Base-by-base conservation (phyloP, 768 basidiomycete genomes). In the Butyriboletus loyo region DNA sequence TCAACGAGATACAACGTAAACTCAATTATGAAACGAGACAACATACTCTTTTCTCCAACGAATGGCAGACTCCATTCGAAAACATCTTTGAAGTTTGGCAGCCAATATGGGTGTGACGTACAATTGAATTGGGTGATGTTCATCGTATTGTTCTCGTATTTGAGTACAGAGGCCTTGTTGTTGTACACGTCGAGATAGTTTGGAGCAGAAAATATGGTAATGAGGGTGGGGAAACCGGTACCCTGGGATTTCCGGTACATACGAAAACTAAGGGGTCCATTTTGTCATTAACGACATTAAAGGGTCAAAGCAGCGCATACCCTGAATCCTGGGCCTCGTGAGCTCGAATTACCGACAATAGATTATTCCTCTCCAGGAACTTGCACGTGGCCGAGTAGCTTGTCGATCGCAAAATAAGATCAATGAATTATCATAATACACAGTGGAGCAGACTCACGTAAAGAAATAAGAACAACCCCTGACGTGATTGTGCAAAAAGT, bases 21-120 rank as follows among this genome's bases (percentile, higher is more conserved):
- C 2, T 24, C 17, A 21, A 15, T 25, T n/a, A 45, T 25, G 10
- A 42, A 45, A 13, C 19, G 11, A 14, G 24, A 30, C 1, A 3
- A 74, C 90, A 49, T 55, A 95, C 95, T 97, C 75, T 98, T 98
- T 58, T 92, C 86, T 47, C 94, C 95, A 5, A 98, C 94, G 66
- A 98, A 98, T 0, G 96, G 96, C 51, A 98, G 68, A 78, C 89
- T 92, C 96, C 95, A 98, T 11, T 94, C 96, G 67, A 98, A 98
- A 28, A 92, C 94, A 65, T 98, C 92, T 83, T 95, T 95, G 62
- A 97, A 97, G 73, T 97, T 97, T 0, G 95, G 95, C 28, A 98
- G 69, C 92, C 93, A 95, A 70, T 92, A 97, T 5, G 91, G 91
- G 63, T 94, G 91, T n/a, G 86, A 78, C 30, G 75, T 82, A 46